These are phyloP conservation scores for Rubia yunnanensis DNA, from an alignment of 257 asterid species.

Conservation along the genomic window DNA sequence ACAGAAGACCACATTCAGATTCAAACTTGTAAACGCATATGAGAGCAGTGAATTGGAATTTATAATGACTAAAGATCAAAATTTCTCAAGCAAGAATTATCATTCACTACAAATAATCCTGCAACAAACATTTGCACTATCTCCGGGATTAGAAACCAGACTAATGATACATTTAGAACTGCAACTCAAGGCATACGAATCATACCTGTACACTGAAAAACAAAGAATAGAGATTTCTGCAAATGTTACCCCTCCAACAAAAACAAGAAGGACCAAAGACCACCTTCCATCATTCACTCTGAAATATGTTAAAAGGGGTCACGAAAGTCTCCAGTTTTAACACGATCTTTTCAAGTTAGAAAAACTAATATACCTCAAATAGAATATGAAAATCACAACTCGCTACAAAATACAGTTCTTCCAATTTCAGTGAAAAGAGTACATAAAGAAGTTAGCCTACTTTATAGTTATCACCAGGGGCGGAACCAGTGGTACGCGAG, in stretches of 20 bases:
- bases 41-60: not conserved
- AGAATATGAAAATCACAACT: not conserved
- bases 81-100: not conserved
- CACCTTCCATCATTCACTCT: slow-evolving; percentile 85
- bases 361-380: not conserved
- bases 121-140: not conserved
- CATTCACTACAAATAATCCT: not conserved
- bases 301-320: slow-evolving; percentile 22
- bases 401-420: not conserved
- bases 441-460: not conserved
- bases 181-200: not conserved
- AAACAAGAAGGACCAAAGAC: slow-evolving; percentile 81
- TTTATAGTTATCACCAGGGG: no score
- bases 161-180: not conserved
- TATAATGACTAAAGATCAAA: not conserved
- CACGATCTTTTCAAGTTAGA: not conserved
- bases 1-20: not conserved
- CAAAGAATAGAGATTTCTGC: slow-evolving; percentile 99
- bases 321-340: not conserved
- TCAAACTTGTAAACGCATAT: not conserved
- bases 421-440: not conserved
- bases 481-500: no score
- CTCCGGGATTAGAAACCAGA: no score
- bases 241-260: slow-evolving; percentile 91
- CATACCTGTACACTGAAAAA: slow-evolving; percentile 74